Evolutionary conservation across 2,329 filamentous ascomycete species (phyloP), one percentile per base, ranked within the genome.

Genomic region (Apiospora rasikravindrae): DNA sequence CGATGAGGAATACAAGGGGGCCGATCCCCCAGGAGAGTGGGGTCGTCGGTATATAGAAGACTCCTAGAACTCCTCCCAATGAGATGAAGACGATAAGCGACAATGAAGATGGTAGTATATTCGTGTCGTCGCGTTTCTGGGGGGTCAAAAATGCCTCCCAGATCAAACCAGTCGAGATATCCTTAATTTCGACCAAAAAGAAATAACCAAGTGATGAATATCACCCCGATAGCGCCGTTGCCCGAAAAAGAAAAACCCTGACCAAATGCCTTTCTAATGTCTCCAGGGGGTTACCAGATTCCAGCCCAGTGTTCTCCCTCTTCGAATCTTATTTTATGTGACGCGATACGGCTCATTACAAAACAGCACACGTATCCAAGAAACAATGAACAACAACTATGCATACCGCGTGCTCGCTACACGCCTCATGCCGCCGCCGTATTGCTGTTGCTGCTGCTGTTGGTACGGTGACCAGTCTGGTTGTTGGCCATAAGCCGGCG

Each of bases 11-110:
- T 2, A 37, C 14, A 64, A 64, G 19, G 24, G 29, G 53, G 53
- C 22, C 53, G 53, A n/a, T 40, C 33, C 51, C 51, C 51, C 24
- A 16, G 5, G 51, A 19, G 51, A 24, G 49, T 6, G 49, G 4
- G 24, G 10, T 49, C 51, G 53, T 64, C 33, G 57, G 57, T 40
- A 40, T 64, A 69, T 37, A 40, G 16, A 57, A 57, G 8, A 70
- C 69, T 61, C 69, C 69, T 53, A 5, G 11, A 70, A 70, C 69
- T 70, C 69, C 69, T 70, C 19, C 69, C 47, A 70, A 53, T 49
- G 47, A 26, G 29, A 42, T 45, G 42, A 49, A 42, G 11, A 61
- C 44, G 29, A 64, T 57, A 19, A 13, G 8, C 10, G 29, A 33
- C 11, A 19, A 33, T 33, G 33, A n/a, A 4, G 57, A 64, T 64